Evolutionary conservation across 1,284 basidiomycete species (phyloP), one percentile per base, ranked within the genome.

Genomic region (Trametes polyzona): DNA sequence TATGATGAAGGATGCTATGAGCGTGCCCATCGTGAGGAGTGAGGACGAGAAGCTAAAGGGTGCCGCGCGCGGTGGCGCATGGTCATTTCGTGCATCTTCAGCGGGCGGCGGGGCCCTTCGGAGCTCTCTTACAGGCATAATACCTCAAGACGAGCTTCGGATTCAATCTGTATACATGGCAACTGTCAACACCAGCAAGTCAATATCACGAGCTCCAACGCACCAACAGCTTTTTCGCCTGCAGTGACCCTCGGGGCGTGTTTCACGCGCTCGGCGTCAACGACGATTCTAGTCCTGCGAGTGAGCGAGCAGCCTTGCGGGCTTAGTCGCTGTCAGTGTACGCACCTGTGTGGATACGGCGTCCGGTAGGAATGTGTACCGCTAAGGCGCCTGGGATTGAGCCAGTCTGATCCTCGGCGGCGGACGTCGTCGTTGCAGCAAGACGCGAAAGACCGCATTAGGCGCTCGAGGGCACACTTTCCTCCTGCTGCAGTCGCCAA

Each of bases 1-100:
- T 3, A 57, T 19, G 11, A 43, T 19, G 50, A 63, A 60, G 23
- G 50, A 46, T 4, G 29, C 49, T 42, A 63, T 24, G 46, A 58
- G 17, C 14, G 61, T 60, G 33, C 47, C 23, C 42, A 50, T 52
- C 7, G 55, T 56, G 37, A 58, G 58, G 3, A 63, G 46, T 14
- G 61, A 63, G 30, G 61, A 48, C 8, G 61, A 59, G 27, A 44
- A 48, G 57, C 52, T 53, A 47, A 58, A 60, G 1, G 50, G 50
- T 21, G n/a, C n/a, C n/a, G 51, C 21, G 36, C 33, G 46, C 12
- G 23, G 17, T 9, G 41, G 19, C 23, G 33, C 7, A n/a, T 14
- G 16, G 5, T 42, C 7, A 35, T 32, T 42, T 29, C 10, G 32
- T 37, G 23, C 23, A 19, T 16, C 9, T 24, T 14, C 7, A 40